Percentiles rank a stretch among this genome's conserved stretches.
Conservation (phyloP, 2,329 filamentous ascomycete genomes). For the Beauveria sp. region DNA sequence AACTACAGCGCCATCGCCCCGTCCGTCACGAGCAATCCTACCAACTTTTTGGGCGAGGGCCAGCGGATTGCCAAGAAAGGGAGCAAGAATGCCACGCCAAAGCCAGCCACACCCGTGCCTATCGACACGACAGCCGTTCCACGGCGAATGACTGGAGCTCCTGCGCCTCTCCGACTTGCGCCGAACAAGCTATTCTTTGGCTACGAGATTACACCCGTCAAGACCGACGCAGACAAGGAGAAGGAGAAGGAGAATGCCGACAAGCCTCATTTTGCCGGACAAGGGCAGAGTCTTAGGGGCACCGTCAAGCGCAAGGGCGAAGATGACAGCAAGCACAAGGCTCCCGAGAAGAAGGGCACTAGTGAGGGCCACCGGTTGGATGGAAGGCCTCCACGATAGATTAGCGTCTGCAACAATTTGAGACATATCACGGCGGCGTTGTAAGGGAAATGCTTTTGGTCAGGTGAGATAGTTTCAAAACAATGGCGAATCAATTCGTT, state of each 20-base stretch:
- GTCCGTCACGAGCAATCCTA: constrained; percentile 59
- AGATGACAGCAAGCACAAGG: constrained; percentile 38
- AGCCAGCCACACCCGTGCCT: constrained; percentile 62
- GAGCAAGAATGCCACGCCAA: constrained; percentile 58
- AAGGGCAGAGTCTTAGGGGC: constrained; percentile 70
- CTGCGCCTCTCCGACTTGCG: constrained; percentile 75
- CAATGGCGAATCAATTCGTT: neutral
- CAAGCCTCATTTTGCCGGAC: constrained; percentile 72
- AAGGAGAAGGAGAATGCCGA: constrained; percentile 56
- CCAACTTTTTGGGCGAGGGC: constrained; percentile 73
- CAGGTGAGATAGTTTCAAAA: neutral
- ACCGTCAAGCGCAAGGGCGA: constrained; percentile 64
- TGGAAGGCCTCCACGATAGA: constrained; percentile 28
- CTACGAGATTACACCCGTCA: constrained; percentile 84
- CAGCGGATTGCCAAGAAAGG: constrained; percentile 80
- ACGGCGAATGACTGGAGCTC: constrained; percentile 60
- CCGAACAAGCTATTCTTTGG: constrained; percentile 95
- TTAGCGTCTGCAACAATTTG: neutral
- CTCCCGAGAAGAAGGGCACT: constrained; percentile 38
- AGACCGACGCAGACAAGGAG: constrained; percentile 65
- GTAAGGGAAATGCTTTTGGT: neutral
- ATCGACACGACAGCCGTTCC: constrained; percentile 23
- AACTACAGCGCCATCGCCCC: constrained; percentile 91
- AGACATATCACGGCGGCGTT: neutral
- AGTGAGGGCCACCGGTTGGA: constrained; percentile 38